phyloP scores from a whole-genome alignment of 306 rosid genomes.

The Bauhinia variegata region DNA sequence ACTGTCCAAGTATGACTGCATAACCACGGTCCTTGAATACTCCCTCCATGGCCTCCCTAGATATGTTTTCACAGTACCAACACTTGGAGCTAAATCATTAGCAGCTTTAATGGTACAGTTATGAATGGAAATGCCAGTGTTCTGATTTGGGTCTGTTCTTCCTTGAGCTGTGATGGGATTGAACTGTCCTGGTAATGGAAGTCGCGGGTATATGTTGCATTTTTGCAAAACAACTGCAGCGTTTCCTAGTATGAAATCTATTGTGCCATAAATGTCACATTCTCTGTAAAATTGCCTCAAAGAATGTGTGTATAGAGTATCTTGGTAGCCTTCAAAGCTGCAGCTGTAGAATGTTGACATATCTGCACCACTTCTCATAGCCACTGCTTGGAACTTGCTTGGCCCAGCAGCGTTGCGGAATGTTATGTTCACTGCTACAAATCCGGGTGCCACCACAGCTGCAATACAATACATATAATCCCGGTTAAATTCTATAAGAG shows the following conservation, averaged over 20 bases:
- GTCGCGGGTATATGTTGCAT: slow-evolving; percentile 58
- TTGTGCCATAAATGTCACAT: slow-evolving; percentile 63
- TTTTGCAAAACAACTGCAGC: slow-evolving; percentile 60
- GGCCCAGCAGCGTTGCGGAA: slow-evolving; percentile 70
- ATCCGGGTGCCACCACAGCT: slow-evolving; percentile 61
- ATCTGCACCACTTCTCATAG: slow-evolving; percentile 59
- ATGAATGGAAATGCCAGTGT: slow-evolving; percentile 59
- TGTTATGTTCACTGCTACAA: slow-evolving; percentile 64
- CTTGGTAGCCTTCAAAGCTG: slow-evolving; percentile 73
- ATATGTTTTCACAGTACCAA: slow-evolving; percentile 38
- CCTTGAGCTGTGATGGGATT: slow-evolving; percentile 67
- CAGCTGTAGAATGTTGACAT: slow-evolving; percentile 59
- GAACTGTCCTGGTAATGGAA: slow-evolving; percentile 53
- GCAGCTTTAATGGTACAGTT: slow-evolving; percentile 50
- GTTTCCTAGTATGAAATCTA: slow-evolving; percentile 71
- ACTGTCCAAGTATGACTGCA: slow-evolving; percentile 47
- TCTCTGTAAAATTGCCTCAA: slow-evolving; percentile 64
- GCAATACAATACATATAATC: background rate
- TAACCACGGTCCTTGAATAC: slow-evolving; percentile 53
- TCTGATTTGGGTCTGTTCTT: slow-evolving; percentile 60
- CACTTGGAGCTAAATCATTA: slow-evolving; percentile 39
- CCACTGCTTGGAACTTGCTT: slow-evolving; percentile 64
- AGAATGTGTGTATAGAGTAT: slow-evolving; percentile 59
- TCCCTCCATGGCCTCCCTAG: slow-evolving; percentile 69
- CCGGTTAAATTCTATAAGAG: background rate